A percentile compares a stretch with the other conserved stretches of the same genome.
Evolutionary conservation across 2,329 filamentous ascomycete species (phyloP).

Genomic region (Penicillium sp.): DNA sequence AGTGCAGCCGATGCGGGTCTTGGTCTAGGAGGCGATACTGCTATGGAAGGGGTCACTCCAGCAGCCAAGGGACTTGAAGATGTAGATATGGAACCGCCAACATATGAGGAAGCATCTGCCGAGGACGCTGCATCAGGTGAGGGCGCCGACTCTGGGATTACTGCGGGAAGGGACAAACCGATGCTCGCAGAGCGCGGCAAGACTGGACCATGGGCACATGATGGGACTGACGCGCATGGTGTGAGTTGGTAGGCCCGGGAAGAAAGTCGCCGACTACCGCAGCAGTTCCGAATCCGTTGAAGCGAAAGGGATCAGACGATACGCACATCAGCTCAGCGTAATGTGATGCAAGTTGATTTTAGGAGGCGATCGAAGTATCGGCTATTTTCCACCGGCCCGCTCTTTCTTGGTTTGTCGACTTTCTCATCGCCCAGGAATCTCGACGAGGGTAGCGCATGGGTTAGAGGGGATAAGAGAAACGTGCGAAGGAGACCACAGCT

Average conservation of each 20-base stretch:
- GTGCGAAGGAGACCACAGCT: not conserved
- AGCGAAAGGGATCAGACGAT: conserved; percentile 38
- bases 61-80: conserved; percentile 24
- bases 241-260: conserved; percentile 36
- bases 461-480: not conserved
- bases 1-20: not conserved
- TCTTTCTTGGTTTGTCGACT: not conserved
- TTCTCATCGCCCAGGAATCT: not conserved
- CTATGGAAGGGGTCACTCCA: conserved; percentile 26
- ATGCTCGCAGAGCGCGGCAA: conserved; percentile 15
- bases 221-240: conserved; percentile 31
- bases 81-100: conserved; percentile 35
- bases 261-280: conserved; percentile 17
- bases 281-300: conserved; percentile 37
- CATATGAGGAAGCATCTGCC: conserved; percentile 34
- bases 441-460: not conserved
- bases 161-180: conserved; percentile 12
- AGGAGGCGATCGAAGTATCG: not conserved
- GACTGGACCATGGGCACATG: conserved; percentile 22
- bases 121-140: conserved; percentile 34
- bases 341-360: not conserved
- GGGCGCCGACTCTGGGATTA: conserved; percentile 25
- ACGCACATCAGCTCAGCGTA: not conserved
- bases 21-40: conserved; percentile 11
- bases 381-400: not conserved